Evolutionary conservation across 2,329 filamentous ascomycete genomes (phyloP).

Genomic region (Epichloe coenophiala): DNA sequence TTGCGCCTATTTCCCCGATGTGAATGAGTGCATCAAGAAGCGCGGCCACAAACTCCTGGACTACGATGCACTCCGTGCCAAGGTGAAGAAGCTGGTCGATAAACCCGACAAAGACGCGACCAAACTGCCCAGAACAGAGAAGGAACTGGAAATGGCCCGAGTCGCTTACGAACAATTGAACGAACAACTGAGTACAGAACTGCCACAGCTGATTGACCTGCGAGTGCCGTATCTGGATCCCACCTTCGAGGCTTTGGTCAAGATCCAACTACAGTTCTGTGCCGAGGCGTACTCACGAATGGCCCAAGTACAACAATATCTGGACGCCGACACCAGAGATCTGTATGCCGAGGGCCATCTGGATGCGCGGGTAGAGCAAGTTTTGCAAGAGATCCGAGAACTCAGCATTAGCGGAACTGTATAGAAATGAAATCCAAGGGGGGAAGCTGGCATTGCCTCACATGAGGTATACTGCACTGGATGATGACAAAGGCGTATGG

Average conservation of each 20-base stretch:
- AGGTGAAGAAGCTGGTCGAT: conserved; percentile 92
- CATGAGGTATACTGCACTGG: neutral
- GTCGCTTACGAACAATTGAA: conserved; percentile 92
- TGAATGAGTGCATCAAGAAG: conserved; percentile 99
- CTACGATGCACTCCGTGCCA: conserved; percentile 89
- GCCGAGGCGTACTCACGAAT: conserved; percentile 95
- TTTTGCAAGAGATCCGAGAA: conserved; percentile 91
- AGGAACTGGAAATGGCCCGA: conserved; percentile 90
- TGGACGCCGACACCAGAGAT: conserved; percentile 89
- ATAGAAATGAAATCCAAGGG: conserved; percentile 17
- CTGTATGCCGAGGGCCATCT: conserved; percentile 90
- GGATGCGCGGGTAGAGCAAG: conserved; percentile 85
- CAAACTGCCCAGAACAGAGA: conserved; percentile 89
- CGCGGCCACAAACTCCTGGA: conserved; percentile 96
- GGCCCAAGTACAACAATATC: conserved; percentile 98
- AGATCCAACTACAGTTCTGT: conserved; percentile 95
- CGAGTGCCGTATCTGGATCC: conserved; percentile 95
- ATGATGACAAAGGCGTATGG: conserved; percentile 1
- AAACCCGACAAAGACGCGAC: conserved; percentile 98
- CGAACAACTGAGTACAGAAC: conserved; percentile 82
- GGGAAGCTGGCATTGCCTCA: neutral
- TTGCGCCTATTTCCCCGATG: conserved; percentile 96
- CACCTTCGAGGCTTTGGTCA: conserved; percentile 92
- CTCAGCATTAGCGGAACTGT: conserved; percentile 75
- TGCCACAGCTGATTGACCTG: conserved; percentile 92